Evolutionary conservation across 495 filamentous ascomycete genomes (phyloP).

Genomic region (Xylaria grammica): DNA sequence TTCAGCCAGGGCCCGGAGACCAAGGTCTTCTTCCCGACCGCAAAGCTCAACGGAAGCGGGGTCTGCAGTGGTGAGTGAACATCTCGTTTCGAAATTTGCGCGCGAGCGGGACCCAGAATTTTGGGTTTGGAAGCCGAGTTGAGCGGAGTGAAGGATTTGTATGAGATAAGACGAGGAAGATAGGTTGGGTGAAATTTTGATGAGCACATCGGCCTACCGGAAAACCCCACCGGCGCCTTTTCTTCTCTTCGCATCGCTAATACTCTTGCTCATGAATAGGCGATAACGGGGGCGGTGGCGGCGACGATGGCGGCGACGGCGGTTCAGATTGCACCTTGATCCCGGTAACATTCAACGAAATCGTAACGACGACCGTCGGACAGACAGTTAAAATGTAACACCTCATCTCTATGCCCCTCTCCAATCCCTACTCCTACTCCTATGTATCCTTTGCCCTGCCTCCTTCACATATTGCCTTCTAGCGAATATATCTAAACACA

Average conservation of each 20-base stretch:
- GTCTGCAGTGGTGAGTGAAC: slow-evolving; percentile 39
- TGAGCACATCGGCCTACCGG: background rate
- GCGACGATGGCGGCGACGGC: background rate
- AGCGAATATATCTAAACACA: too few relatives aligned
- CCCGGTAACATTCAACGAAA: slow-evolving; percentile 18
- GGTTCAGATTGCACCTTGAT: slow-evolving; percentile 4
- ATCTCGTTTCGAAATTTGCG: too few relatives aligned
- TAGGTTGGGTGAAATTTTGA: background rate
- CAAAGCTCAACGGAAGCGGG: slow-evolving; percentile 42
- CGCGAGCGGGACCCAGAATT: background rate
- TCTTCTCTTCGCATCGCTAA: slow-evolving; percentile 1
- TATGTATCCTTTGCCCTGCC: too few relatives aligned
- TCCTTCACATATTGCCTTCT: too few relatives aligned
- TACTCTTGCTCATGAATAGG: background rate
- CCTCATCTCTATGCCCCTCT: background rate
- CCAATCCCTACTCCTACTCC: background rate
- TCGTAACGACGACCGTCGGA: slow-evolving; percentile 10
- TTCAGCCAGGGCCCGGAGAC: slow-evolving; percentile 56
- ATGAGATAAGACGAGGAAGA: background rate
- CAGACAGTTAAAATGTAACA: slow-evolving; percentile 21
- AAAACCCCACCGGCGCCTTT: background rate
- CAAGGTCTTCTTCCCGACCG: slow-evolving; percentile 52
- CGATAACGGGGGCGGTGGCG: background rate
- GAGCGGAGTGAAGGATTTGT: background rate
- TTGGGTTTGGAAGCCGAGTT: background rate